These are phyloP conservation scores for Chaetomium tenue DNA, from an alignment of 495 filamentous ascomycete species.

Conservation along the genomic window DNA sequence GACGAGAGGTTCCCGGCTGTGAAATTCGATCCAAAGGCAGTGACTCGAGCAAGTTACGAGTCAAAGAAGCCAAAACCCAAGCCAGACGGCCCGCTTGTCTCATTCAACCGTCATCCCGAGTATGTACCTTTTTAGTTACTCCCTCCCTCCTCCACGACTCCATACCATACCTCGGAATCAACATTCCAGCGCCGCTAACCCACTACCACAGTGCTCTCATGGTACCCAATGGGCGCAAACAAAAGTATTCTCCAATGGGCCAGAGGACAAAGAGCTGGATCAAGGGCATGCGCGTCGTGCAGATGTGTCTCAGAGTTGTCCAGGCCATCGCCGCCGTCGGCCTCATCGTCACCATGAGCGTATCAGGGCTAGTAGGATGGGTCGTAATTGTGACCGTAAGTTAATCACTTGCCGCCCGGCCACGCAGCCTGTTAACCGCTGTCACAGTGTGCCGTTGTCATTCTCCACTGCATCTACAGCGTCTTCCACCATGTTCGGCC, in stretches of 20 bases:
- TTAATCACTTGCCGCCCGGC: constrained; percentile 6
- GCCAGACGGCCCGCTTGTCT: constrained; percentile 68
- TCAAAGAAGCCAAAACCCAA: constrained; percentile 62
- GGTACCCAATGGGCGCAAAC: constrained; percentile 26
- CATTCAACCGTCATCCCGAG: constrained; percentile 82
- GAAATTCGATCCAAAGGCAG: constrained; percentile 77
- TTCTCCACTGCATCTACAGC: constrained; percentile 68
- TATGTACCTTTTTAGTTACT: constrained; percentile 42
- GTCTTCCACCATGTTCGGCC: constrained; percentile 72
- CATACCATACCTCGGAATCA: constrained; percentile 13
- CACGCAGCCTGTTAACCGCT: constrained; percentile 39
- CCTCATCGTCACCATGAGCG: constrained; percentile 67
- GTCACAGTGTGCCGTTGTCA: constrained; percentile 56
- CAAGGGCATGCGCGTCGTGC: constrained; percentile 60
- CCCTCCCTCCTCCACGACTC: constrained; percentile 1
- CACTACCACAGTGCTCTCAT: constrained; percentile 36
- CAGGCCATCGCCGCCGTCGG: constrained; percentile 67
- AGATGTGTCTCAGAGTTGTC: constrained; percentile 63
- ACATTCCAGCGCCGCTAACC: constrained; percentile 5
- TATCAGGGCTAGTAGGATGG: constrained; percentile 63
- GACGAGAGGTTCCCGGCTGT: constrained; percentile 52
- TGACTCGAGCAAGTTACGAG: constrained; percentile 68
- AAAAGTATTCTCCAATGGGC: constrained; percentile 60
- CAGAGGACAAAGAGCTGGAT: constrained; percentile 65
- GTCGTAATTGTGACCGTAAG: constrained; percentile 75